These are phyloP conservation scores for Pseudogymnoascus sp. DNA, from an alignment of 2,329 filamentous ascomycete species.

Conservation along the genomic window DNA sequence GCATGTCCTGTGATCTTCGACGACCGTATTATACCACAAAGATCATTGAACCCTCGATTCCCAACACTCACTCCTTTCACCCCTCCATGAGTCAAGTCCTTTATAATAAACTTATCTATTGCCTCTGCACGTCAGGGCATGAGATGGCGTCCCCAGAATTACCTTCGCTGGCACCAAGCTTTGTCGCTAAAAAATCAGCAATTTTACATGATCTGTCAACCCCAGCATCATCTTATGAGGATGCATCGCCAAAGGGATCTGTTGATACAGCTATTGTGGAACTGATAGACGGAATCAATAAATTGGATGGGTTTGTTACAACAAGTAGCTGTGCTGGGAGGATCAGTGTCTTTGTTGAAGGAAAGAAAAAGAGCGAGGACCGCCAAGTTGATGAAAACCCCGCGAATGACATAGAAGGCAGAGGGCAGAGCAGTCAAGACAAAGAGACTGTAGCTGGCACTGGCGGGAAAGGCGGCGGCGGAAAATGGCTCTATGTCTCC, in stretches of 20 bases:
- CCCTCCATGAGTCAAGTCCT: neutral
- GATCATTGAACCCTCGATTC: neutral
- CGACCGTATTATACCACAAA: neutral
- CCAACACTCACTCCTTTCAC: neutral
- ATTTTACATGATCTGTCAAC: slow-evolving; percentile 64
- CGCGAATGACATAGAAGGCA: slow-evolving; percentile 12
- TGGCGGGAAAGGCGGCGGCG: slow-evolving; percentile 78
- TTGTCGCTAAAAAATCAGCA: slow-evolving; percentile 55
- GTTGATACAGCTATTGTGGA: slow-evolving; percentile 71
- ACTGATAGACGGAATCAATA: slow-evolving; percentile 73
- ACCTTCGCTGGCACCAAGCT: slow-evolving; percentile 26
- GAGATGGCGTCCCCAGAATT: neutral
- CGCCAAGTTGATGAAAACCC: neutral
- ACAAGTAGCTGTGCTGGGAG: slow-evolving; percentile 89
- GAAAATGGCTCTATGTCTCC: slow-evolving; percentile 79
- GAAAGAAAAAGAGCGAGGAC: slow-evolving; percentile 37
- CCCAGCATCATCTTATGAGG: slow-evolving; percentile 64
- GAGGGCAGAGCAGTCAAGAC: slow-evolving; percentile 16
- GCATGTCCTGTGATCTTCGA: neutral
- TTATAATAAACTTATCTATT: neutral
- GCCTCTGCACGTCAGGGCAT: neutral
- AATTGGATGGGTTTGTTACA: slow-evolving; percentile 66
- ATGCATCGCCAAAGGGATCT: slow-evolving; percentile 81
- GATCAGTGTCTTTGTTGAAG: slow-evolving; percentile 82
- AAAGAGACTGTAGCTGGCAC: slow-evolving; percentile 44